Evolutionary conservation across 208 protist genomes (phyloP).

Genomic region (Trypanosoma congolense): DNA sequence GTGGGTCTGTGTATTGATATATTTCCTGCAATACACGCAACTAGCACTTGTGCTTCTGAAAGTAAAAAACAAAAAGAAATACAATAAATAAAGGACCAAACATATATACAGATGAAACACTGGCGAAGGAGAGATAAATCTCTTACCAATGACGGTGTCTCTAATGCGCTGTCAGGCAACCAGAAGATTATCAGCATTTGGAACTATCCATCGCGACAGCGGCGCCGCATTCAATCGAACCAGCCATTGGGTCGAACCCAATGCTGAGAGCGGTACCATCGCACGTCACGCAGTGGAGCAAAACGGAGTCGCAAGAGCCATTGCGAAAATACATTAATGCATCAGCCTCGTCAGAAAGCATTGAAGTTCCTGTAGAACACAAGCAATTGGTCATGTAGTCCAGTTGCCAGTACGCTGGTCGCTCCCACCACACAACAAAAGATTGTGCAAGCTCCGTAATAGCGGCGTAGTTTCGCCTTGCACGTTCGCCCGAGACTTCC

Average conservation of each 20-base stretch:
- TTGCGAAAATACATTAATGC: background rate
- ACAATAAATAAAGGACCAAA: conserved; percentile 6
- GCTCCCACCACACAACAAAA: conserved; percentile 24
- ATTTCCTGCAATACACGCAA: too few relatives aligned
- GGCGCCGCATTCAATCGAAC: conserved; percentile 15
- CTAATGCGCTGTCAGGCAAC: background rate
- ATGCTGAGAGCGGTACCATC: conserved; percentile 50
- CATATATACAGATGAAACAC: background rate
- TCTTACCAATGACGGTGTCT: too few relatives aligned
- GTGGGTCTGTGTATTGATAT: background rate
- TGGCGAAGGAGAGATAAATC: background rate
- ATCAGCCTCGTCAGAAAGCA: background rate
- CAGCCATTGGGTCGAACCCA: conserved; percentile 26
- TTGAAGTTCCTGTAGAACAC: background rate
- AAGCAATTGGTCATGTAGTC: conserved; percentile 11
- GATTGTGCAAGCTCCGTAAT: conserved; percentile 17
- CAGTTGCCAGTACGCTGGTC: conserved; percentile 15
- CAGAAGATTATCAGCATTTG: background rate
- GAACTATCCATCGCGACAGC: background rate
- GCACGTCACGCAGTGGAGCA: conserved; percentile 59
- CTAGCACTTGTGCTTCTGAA: background rate
- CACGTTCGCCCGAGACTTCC: too few relatives aligned
- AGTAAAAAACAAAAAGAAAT: conserved; percentile 8
- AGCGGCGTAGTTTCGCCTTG: conserved; percentile 8
- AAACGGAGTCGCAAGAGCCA: background rate